Evolutionary conservation across 805 yeast genomes (phyloP), one percentile per base, ranked within the genome.

Genomic region (Candida insectorum): DNA sequence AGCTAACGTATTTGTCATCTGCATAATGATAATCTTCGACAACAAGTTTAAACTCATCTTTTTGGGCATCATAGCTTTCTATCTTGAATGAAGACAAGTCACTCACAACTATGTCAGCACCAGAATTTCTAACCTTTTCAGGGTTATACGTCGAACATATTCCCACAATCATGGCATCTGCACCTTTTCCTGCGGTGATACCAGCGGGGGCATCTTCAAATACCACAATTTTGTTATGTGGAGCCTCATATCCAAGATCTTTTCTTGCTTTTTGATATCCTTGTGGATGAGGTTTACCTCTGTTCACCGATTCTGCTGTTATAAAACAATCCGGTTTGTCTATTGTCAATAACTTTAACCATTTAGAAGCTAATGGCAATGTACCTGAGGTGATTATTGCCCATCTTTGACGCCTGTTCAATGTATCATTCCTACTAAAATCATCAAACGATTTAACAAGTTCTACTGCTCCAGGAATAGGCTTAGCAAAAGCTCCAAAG

Each of bases 21-120:
- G 64, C 64, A 42, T 49, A 59, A 51, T 53, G 59, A 52, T 58
- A 59, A 30, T 59, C 54, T 16, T 38, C 33, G 10, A 59, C 63
- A 16, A 48, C 41, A 30, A 59, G 59, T 51, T 52, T 59, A 50
- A 59, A 58, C 47, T 53, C 60, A 28, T 59, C 63, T 10, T 64
- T 58, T 21, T 45, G 54, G 14, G 48, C 45, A 37, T 52, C 47
- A 50, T 51, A 53, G 14, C 38, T 45, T 18, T 51, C 49, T 26
- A 53, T 44, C 45, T 51, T 41, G 37, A 53, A 49, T 11, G 51
- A 43, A 10, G 55, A 44, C 40, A 53, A 40, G 44, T 53, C 54
- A 26, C 44, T 51, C n/a, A 53, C 58, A 18, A 52, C 58, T 33
- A 53, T 53, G 41, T 53, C 58, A 11, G 58, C 58, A 21, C 58